Percentiles rank a stretch among this genome's conserved stretches.
These are phyloP conservation scores for Amauroascus niger DNA, from an alignment of 2,329 filamentous ascomycete species.

Conservation along the genomic window DNA sequence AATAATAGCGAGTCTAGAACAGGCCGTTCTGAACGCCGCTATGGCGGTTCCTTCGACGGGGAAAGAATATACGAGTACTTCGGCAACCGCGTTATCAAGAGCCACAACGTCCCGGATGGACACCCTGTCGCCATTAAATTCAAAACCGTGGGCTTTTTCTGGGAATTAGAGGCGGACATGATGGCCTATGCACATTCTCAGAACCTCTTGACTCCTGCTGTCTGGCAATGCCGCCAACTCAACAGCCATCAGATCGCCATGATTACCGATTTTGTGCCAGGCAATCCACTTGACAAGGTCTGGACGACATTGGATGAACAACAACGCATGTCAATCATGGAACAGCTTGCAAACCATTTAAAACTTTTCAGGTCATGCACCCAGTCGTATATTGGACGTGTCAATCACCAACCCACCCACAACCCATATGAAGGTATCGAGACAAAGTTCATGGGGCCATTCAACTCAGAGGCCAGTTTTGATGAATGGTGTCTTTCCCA, in stretches of 20 bases:
- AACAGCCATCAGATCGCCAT: not conserved
- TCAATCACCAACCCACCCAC: constrained; percentile 10
- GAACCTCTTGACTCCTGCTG: constrained; percentile 8
- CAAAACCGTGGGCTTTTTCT: constrained; percentile 8
- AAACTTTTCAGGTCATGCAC: constrained; percentile 16
- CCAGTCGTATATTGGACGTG: constrained; percentile 18
- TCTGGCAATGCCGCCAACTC: constrained; percentile 9
- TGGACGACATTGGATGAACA: constrained; percentile 9
- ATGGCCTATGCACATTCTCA: constrained; percentile 10
- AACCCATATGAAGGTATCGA: constrained; percentile 15
- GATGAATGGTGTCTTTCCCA: constrained; percentile 12
- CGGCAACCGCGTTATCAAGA: constrained; percentile 12
- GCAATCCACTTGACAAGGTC: constrained; percentile 9
- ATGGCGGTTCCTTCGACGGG: constrained; percentile 10
- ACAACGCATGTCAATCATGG: constrained; percentile 5
- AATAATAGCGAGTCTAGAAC: constrained; percentile 5
- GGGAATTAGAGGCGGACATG: constrained; percentile 12
- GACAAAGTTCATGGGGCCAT: constrained; percentile 16
- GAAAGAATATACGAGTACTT: constrained; percentile 12
- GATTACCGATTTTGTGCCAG: no score
- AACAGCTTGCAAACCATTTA: constrained; percentile 9
- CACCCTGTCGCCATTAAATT: constrained; percentile 12
- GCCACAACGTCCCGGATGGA: constrained; percentile 7
- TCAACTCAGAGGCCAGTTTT: constrained; percentile 16
- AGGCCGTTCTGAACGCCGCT: not conserved